Evolutionary conservation across 805 yeast species (phyloP), one percentile per base, ranked within the genome.

Genomic region (Yamadazyma insecticola): DNA sequence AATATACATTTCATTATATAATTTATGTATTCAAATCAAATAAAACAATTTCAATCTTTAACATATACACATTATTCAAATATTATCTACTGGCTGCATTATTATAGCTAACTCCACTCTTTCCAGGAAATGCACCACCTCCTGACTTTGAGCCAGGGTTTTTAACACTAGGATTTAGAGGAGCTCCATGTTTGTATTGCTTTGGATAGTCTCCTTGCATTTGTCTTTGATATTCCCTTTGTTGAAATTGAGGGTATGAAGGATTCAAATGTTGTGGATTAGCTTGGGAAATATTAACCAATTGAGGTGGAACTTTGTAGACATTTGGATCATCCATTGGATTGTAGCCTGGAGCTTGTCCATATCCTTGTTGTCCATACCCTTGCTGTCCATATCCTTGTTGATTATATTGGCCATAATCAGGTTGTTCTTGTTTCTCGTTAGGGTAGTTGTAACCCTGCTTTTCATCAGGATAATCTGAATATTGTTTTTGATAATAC

Each of bases 61-160:
- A 23, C 25, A 23, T 16, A 25, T 16, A 15, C 15, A 25, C 17
- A 26, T 15, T 12, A 14, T 5, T 24, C 33, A 34, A 51, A 16
- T 13, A 13, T 16, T 12, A 12, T 28, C 36, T 45, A 33, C 55
- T 57, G n/a, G 63, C 64, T 16, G 63, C 62, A 31, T 50, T 44
- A 29, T 55, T 48, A 40, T 64, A 64, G 2, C 60, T 55, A 6
- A 56, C 59, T 3, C 64, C 65, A 15, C 53, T 30, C 13, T 53
- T 41, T 1, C 71, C 71, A 1, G 71, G 70, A 30, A 64, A 64
- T 3, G 48, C 48, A 3, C 64, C 57, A 1, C 64, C 63, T 5
- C 36, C 32, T 11, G 47, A 43, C 23, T 35, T 40, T 9, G 33
- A 29, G 9, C 30, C 40, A 9, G 38, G 35, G 23, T 43, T 41